A percentile compares a stretch with the other conserved stretches of the same genome.
Conservation (phyloP, 257 asterid genomes). For the Mentha longifolia region DNA sequence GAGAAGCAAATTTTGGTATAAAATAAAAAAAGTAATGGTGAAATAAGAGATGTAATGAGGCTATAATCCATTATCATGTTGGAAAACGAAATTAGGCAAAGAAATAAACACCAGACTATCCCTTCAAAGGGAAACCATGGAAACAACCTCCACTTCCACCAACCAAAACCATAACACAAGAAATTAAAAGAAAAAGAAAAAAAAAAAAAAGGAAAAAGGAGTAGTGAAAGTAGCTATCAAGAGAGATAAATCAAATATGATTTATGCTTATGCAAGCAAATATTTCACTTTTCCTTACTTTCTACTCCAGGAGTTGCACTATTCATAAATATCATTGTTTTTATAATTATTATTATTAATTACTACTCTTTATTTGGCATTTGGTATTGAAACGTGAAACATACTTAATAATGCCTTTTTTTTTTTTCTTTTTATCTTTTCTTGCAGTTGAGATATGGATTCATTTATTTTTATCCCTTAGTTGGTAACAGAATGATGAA, state of each 20-base stretch:
- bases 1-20: conserved; percentile 31
- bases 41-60: conserved; percentile 28
- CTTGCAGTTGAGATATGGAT: neutral
- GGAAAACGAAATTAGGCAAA: conserved; percentile 30
- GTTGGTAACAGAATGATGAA: conserved; percentile 25
- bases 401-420: conserved; percentile 26
- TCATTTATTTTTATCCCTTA: conserved; percentile 33
- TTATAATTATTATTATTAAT: neutral
- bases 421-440: neutral
- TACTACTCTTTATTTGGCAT: conserved; percentile 1
- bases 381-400: conserved; percentile 37
- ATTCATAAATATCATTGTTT: conserved; percentile 42
- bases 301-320: conserved; percentile 55
- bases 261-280: conserved; percentile 25
- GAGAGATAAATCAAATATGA: conserved; percentile 40
- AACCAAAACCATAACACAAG: conserved; percentile 58
- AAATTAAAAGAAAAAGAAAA: neutral
- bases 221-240: conserved; percentile 35
- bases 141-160: conserved; percentile 97
- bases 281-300: conserved; percentile 53
- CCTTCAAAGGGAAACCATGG: conserved; percentile 83
- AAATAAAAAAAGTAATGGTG: conserved; percentile 27
- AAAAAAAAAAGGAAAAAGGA: conserved; percentile 1
- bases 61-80: conserved; percentile 39
- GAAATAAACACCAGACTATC: conserved; percentile 42